Conservation (phyloP, 768 basidiomycete species). For the button mushroom (Agaricus bisporus) region DNA sequence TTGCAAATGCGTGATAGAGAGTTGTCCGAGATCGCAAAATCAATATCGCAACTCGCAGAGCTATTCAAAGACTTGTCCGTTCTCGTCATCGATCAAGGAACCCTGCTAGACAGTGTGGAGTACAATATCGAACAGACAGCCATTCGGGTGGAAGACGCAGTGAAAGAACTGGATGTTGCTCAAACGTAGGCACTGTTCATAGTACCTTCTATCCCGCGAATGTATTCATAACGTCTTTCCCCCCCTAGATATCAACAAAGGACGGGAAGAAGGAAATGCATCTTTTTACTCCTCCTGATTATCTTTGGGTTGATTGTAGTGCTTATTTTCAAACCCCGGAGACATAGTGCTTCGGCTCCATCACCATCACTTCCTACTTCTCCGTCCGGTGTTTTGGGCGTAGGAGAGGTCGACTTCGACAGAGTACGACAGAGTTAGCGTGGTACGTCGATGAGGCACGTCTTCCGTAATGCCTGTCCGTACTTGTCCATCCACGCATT, state of each 20-base stretch:
- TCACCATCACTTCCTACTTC: constrained; percentile 14
- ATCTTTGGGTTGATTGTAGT: constrained; percentile 85
- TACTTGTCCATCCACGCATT: background rate
- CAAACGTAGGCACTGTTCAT: constrained; percentile 50
- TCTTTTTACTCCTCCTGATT: constrained; percentile 84
- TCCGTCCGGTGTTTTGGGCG: background rate
- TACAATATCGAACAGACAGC: constrained; percentile 96
- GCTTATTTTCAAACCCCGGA: constrained; percentile 88
- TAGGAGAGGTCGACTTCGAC: constrained; percentile 6
- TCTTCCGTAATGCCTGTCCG: background rate
- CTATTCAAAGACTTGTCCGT: constrained; percentile 92
- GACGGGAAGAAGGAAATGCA: constrained; percentile 89
- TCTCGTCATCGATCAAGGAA: constrained; percentile 97
- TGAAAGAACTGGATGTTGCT: constrained; percentile 76
- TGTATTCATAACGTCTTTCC: constrained; percentile 7
- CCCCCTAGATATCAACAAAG: constrained; percentile 81
- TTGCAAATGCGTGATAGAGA: constrained; percentile 54
- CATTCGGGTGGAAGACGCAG: constrained; percentile 75
- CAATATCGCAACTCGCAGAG: constrained; percentile 86
- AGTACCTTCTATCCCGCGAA: constrained; percentile 5
- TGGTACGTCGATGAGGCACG: background rate
- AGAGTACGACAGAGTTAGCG: background rate
- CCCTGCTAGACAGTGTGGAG: constrained; percentile 92
- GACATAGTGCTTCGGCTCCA: constrained; percentile 30
- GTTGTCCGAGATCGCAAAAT: constrained; percentile 84